These are phyloP conservation scores for Aspergillus unguis DNA, from an alignment of 2,329 filamentous ascomycete genomes.

Conservation along the genomic window DNA sequence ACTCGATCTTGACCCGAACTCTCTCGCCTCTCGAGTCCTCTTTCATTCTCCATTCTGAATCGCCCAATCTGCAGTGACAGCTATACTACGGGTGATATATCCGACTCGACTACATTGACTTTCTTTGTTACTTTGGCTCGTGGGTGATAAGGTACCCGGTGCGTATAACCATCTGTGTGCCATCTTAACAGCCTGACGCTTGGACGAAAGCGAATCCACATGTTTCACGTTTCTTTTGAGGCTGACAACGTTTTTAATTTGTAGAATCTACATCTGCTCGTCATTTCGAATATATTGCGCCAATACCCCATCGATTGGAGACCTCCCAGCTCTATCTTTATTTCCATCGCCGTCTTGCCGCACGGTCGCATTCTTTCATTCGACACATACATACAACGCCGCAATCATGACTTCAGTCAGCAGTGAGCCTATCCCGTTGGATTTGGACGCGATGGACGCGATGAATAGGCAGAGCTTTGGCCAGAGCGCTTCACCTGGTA, in stretches of 20 bases:
- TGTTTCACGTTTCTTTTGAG: conserved; percentile 14
- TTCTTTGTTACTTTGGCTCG: conserved; percentile 5
- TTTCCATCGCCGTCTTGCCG: background rate
- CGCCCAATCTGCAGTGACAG: no score
- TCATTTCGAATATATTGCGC: background rate
- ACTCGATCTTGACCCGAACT: no score
- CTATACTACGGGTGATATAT: background rate
- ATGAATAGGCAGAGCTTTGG: conserved; percentile 16
- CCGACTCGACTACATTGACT: background rate
- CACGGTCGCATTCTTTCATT: conserved; percentile 19
- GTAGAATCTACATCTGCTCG: conserved; percentile 3
- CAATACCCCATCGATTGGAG: background rate
- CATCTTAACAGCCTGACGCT: conserved; percentile 6
- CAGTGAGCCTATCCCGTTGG: conserved; percentile 28
- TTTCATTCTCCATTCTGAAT: no score
- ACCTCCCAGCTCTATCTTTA: no score
- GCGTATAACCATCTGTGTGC: conserved; percentile 12
- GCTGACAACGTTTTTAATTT: conserved; percentile 19
- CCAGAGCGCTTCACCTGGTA: conserved; percentile 16
- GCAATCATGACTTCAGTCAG: conserved; percentile 25
- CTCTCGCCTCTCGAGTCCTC: no score
- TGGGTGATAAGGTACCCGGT: conserved; percentile 10
- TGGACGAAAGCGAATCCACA: conserved; percentile 17
- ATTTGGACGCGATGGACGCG: conserved; percentile 18
- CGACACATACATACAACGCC: background rate